Evolutionary conservation across 768 basidiomycete species (phyloP), one percentile per base, ranked within the genome.

Genomic region (Tulasnella sp.): DNA sequence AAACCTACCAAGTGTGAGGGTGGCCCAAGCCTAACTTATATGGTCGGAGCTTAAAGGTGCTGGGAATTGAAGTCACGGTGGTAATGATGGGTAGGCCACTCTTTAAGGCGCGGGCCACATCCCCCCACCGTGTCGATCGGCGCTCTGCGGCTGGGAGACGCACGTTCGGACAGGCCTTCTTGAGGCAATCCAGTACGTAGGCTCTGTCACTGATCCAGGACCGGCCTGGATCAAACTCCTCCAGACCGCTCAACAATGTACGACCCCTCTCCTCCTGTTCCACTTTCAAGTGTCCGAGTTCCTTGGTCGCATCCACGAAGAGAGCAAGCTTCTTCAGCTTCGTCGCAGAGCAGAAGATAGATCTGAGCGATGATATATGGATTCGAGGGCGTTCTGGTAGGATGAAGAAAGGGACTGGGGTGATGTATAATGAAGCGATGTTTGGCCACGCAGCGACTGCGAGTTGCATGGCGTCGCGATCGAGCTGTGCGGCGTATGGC

Each of bases 321-420:
- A 60, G 12, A 19, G 50, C 59, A 0, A 60, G 50, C 50, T 42
- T 45, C 51, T 48, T 52, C 59, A 60, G 24, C 12, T 42, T 2
- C 51, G 24, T 19, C 4, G 42, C 17, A 34, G 3, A 21, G 11
- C 19, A 3, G 21, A 52, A 46, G 19, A 53, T 9, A 22, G 4
- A 9, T n/a, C 24, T 11, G 2, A 59, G 59, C 12, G 25, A 29
- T 19, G 34, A 38, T 11, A 60, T 25, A 38, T 52, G 45, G 27
- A 53, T 22, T 7, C 25, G 31, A 2, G 59, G 59, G 7, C 59
- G 59, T 30, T 60, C 59, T 8, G 59, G 59, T 15, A 53, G 59
- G 19, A 60, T 53, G 29, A 60, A 57, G 38, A 42, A 60, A 38
- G 59, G 59, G 27, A 27, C 34, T 1, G 59, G 59, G 10, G 59